A percentile compares a stretch with the other conserved stretches of the same genome.
Evolutionary conservation across 2,329 filamentous ascomycete species (phyloP).

Genomic region (Pseudofabraea citricarpa): DNA sequence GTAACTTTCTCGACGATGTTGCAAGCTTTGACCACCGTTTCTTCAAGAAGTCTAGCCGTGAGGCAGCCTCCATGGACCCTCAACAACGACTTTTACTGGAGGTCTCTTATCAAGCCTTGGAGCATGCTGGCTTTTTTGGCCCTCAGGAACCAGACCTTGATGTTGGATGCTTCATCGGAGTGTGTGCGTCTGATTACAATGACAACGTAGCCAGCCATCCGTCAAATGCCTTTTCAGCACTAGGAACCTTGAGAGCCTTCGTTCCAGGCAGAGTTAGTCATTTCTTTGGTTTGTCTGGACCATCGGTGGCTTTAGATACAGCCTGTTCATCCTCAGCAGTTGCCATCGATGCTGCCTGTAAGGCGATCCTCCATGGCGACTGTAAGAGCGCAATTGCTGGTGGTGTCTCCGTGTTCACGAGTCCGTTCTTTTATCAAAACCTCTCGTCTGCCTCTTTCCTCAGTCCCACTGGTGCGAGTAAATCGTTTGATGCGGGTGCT

Average conservation of each 20-base stretch:
- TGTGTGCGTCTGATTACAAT: conserved; percentile 22
- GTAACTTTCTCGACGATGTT: conserved; percentile 9
- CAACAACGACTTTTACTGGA: conserved; percentile 5
- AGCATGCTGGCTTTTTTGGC: background rate
- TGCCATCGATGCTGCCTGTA: conserved; percentile 31
- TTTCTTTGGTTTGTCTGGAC: conserved; percentile 32
- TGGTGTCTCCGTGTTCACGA: conserved; percentile 15
- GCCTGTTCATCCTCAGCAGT: conserved; percentile 34
- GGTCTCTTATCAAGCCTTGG: conserved; percentile 5
- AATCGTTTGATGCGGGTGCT: conserved; percentile 38
- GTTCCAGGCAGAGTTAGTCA: conserved; percentile 29
- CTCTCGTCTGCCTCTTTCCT: background rate
- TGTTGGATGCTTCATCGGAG: conserved; percentile 26
- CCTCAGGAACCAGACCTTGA: conserved; percentile 1
- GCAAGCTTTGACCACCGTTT: conserved; percentile 9
- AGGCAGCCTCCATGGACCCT: conserved; percentile 17
- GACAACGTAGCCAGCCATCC: conserved; percentile 23
- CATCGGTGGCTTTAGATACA: conserved; percentile 30
- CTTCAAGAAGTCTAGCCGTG: conserved; percentile 8
- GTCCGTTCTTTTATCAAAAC: conserved; percentile 8
- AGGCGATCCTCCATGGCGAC: conserved; percentile 16
- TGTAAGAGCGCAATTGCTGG: conserved; percentile 17
- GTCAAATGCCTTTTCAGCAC: conserved; percentile 24
- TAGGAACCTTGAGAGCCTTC: conserved; percentile 25
- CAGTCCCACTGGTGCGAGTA: conserved; percentile 17